Evolutionary conservation across 192 early-diverging fungal genomes (phyloP), one percentile per base, ranked within the genome.

Genomic region (Rhizophagus clarus): DNA sequence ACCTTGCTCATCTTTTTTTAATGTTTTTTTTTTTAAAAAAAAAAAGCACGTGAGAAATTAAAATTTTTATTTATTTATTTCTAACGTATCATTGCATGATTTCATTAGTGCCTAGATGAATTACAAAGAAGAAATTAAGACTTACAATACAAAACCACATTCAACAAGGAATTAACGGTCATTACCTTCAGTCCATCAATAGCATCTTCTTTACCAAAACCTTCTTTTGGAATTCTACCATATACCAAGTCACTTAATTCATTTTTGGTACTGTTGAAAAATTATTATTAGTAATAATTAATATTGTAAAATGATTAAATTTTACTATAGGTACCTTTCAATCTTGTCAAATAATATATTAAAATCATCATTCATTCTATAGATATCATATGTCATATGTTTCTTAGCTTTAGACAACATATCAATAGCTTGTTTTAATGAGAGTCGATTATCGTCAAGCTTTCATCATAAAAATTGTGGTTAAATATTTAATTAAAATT

Each of bases 371-470:
- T 74, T 32, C 72, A 74, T 74, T 20, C 6, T 15, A 56, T 74
- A 29, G 40, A 56, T 60, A n/a, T 74, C 72, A 28, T 15, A 6
- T 24, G 31, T 22, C 51, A 74, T 32, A 20, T 22, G 42, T 26
- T 12, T 74, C 9, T 74, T n/a, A 8, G n/a, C 72, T 28, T 9
- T 31, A 24, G 49, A 1, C 11, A 74, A 56, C 12, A 11, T 47
- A 34, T 61, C 10, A 31, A 56, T 74, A 29, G 72, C 72, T 74
- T 74, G 72, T 4, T 74, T 49, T 14, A 74, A 31, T 34, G 72
- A 49, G 3, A 74, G 20, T 17, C 72, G 47, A n/a, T 74, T 56
- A 28, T 74, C 72, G 11, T 74, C 72, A 74, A 31, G 15, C 45
- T 74, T n/a, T 20, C 60, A 22, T 56, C 6, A 56, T 22, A 56